Evolutionary conservation across 2,329 filamentous ascomycete species (phyloP).

Genomic region (Paradendryphiella salina): DNA sequence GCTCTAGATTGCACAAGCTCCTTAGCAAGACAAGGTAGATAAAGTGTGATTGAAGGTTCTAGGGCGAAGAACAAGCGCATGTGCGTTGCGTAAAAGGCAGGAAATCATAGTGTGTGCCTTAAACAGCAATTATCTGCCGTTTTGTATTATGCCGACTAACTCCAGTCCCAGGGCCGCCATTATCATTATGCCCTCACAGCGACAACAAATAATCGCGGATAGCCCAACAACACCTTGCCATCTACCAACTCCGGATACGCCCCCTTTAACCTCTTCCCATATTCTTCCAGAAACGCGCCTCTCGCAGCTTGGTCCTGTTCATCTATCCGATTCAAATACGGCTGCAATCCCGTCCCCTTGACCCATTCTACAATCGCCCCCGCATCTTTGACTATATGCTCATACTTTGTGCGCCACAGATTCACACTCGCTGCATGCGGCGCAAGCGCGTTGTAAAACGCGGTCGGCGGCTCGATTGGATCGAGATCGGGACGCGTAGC

Average conservation of each 20-base stretch:
- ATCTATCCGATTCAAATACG: constrained; percentile 57
- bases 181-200: constrained; percentile 31
- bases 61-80: no score
- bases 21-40: no score
- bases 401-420: constrained; percentile 60
- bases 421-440: constrained; percentile 50
- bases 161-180: no score
- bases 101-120: no score
- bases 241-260: constrained; percentile 54
- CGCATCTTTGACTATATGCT: constrained; percentile 56
- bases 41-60: no score
- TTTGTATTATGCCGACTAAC: no score
- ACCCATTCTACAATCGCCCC: constrained; percentile 63
- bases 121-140: no score
- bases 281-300: constrained; percentile 53
- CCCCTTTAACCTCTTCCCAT: constrained; percentile 51
- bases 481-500: constrained; percentile 47
- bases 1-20: no score
- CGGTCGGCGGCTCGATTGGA: constrained; percentile 53
- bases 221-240: constrained; percentile 60
- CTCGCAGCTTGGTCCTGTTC: constrained; percentile 38
- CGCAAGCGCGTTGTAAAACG: constrained; percentile 56
- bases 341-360: constrained; percentile 59
- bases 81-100: no score
- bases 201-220: constrained; percentile 61